Percentiles rank a stretch among this genome's conserved stretches.
phyloP scores from a whole-genome alignment of 352 stramenopile species.

The Phytophthora cryptogea region DNA sequence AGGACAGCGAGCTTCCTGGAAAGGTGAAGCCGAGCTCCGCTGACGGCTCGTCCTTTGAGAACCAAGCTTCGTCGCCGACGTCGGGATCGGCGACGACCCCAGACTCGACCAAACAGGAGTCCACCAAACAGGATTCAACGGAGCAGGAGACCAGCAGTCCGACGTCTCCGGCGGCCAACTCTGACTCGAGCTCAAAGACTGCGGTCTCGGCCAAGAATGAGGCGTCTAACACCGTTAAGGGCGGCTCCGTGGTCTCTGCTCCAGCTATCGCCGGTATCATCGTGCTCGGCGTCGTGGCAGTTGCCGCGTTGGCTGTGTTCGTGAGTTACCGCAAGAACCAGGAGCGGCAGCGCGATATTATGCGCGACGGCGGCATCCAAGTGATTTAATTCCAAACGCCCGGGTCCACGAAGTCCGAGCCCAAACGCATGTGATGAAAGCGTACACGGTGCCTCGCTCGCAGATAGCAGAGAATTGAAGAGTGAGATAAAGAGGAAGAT shows the following conservation, averaged over 20 bases:
- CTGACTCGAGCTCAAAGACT: conserved; percentile 13
- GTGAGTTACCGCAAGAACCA: conserved; percentile 83
- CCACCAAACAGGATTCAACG: conserved; percentile 13
- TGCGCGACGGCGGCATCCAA: conserved; percentile 56
- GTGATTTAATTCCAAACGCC: conserved; percentile 36
- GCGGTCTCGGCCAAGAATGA: conserved; percentile 50
- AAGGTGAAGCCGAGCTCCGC: conserved; percentile 43
- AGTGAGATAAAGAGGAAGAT: conserved; percentile 12
- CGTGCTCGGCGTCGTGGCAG: conserved; percentile 60
- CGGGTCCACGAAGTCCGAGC: conserved; percentile 25
- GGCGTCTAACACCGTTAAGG: conserved; percentile 22
- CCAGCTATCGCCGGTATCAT: conserved; percentile 57
- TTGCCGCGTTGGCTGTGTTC: conserved; percentile 58
- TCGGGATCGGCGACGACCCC: conserved; percentile 12
- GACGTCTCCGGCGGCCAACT: background rate
- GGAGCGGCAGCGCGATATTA: conserved; percentile 70
- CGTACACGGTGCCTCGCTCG: conserved; percentile 15
- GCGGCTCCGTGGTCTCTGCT: conserved; percentile 35
- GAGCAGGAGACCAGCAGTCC: conserved; percentile 13
- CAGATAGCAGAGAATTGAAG: background rate
- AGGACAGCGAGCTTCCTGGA: conserved; percentile 19
- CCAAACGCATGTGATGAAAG: conserved; percentile 26
- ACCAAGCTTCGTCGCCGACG: conserved; percentile 28
- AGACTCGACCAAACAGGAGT: conserved; percentile 12
- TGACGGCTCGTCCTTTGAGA: conserved; percentile 36